Conservation (phyloP, 2,329 filamentous ascomycete genomes). For the Colletotrichum gigasporum region DNA sequence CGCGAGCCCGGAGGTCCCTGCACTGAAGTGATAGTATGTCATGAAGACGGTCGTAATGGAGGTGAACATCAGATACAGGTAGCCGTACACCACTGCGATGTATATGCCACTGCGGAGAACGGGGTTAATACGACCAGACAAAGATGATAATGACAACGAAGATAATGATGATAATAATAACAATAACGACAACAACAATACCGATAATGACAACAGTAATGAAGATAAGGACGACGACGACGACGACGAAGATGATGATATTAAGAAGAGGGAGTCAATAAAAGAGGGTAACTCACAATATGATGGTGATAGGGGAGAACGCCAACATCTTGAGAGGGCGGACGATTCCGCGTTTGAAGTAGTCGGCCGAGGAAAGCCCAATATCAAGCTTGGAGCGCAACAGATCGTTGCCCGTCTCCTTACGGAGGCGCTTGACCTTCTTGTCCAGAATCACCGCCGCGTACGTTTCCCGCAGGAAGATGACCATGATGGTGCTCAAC, state of each 20-base stretch:
- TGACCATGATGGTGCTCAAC: conserved; percentile 46
- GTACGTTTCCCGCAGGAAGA: conserved; percentile 59
- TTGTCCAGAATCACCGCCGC: conserved; percentile 54
- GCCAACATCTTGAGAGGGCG: conserved; percentile 59
- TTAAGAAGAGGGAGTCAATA: too few relatives aligned
- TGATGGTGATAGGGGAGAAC: conserved; percentile 54
- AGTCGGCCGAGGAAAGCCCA: conserved; percentile 47
- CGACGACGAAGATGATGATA: too few relatives aligned
- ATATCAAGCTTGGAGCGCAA: conserved; percentile 65
- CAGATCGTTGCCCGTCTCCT: conserved; percentile 60
- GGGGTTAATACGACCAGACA: too few relatives aligned
- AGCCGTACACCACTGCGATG: conserved; percentile 57
- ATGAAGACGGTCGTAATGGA: conserved; percentile 58
- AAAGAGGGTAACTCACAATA: conserved; percentile 41
- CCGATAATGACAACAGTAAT: too few relatives aligned
- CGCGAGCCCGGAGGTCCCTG: conserved; percentile 33
- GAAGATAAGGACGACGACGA: too few relatives aligned
- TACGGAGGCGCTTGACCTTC: conserved; percentile 53
- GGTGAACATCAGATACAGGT: conserved; percentile 61
- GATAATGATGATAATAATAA: too few relatives aligned
- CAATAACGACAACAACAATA: too few relatives aligned
- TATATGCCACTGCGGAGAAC: conserved; percentile 40
- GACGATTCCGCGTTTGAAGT: conserved; percentile 55
- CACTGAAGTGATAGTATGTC: conserved; percentile 46
- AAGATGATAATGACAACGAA: too few relatives aligned